These are phyloP conservation scores for Skeletonema menzelii DNA, from an alignment of 108 stramenopile genomes.

Conservation along the genomic window DNA sequence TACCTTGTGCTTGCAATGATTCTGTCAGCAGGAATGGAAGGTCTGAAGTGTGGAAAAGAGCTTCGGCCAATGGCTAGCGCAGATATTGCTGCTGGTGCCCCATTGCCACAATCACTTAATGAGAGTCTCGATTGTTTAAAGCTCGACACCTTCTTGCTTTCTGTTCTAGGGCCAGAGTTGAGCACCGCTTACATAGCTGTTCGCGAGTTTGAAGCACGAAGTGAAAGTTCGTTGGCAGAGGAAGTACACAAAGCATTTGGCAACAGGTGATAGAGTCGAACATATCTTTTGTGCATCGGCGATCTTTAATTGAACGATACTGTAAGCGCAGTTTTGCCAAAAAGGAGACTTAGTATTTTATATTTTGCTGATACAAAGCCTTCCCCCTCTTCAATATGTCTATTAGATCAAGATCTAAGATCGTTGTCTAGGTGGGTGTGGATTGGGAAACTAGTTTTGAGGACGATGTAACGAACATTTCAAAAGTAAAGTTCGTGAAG, in stretches of 20 bases:
- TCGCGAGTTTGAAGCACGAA: slow-evolving; percentile 45
- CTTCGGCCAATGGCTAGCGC: slow-evolving; percentile 44
- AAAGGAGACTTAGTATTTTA: slow-evolving; percentile 9
- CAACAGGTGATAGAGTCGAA: too few relatives aligned
- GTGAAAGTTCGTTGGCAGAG: slow-evolving; percentile 47
- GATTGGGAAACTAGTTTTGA: background rate
- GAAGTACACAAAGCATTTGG: slow-evolving; percentile 44
- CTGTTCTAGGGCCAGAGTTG: slow-evolving; percentile 51
- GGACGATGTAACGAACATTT: slow-evolving; percentile 5
- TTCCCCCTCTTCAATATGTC: slow-evolving; percentile 11
- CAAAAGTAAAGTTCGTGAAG: slow-evolving; percentile 3
- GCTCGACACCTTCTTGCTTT: slow-evolving; percentile 39
- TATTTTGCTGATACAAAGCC: slow-evolving; percentile 4
- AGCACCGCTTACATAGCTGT: slow-evolving; percentile 60
- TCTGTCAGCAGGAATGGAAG: slow-evolving; percentile 67
- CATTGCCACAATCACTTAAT: slow-evolving; percentile 50
- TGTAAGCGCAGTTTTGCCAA: background rate
- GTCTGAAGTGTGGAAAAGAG: slow-evolving; percentile 37
- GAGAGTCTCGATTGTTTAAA: slow-evolving; percentile 60
- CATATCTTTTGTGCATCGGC: too few relatives aligned
- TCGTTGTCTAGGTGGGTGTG: background rate
- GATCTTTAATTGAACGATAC: too few relatives aligned
- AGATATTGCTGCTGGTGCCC: background rate
- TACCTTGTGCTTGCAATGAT: slow-evolving; percentile 71
- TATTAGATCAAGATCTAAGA: slow-evolving; percentile 1